These are phyloP conservation scores for Carallia pectinifolia DNA, from an alignment of 345 rosid species.

Conservation along the genomic window DNA sequence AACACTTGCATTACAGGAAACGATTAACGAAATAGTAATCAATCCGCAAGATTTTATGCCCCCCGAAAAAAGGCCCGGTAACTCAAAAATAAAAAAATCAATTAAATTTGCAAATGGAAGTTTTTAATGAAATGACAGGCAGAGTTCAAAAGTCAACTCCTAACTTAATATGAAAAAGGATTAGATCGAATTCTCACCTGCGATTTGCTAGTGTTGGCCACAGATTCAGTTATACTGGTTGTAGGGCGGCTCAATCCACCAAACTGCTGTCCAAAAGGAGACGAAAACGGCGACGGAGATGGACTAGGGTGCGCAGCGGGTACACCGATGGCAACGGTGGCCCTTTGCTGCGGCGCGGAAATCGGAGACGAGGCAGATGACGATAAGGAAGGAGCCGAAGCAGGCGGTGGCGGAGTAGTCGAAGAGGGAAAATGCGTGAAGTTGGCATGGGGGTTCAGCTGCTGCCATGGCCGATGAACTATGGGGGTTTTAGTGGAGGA, in stretches of 20 bases:
- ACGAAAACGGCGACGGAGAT: conserved; percentile 49
- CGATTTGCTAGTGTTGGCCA: conserved; percentile 39
- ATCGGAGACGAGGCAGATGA: conserved; percentile 39
- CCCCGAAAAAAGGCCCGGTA: too few relatives aligned
- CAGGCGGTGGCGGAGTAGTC: conserved; percentile 26
- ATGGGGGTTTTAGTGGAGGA: conserved; percentile 27
- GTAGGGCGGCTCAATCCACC: conserved; percentile 54
- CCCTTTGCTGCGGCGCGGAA: conserved; percentile 42
- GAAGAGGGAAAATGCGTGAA: conserved; percentile 49
- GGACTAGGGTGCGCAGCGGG: conserved; percentile 52
- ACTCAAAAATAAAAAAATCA: too few relatives aligned
- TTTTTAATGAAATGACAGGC: too few relatives aligned
- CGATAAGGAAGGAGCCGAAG: conserved; percentile 29
- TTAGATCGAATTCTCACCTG: conserved; percentile 37
- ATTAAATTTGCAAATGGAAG: too few relatives aligned
- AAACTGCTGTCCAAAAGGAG: conserved; percentile 65
- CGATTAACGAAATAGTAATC: too few relatives aligned
- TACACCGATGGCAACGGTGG: conserved; percentile 67
- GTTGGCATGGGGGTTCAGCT: conserved; percentile 37
- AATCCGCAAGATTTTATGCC: too few relatives aligned
- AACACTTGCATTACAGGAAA: not conserved
- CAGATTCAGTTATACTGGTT: conserved; percentile 45
- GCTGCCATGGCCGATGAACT: conserved; percentile 74
- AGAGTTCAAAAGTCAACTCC: too few relatives aligned
- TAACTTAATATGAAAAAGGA: too few relatives aligned